phyloP scores from a whole-genome alignment of 2,329 filamentous ascomycete genomes.

The Colletotrichum simmondsii region DNA sequence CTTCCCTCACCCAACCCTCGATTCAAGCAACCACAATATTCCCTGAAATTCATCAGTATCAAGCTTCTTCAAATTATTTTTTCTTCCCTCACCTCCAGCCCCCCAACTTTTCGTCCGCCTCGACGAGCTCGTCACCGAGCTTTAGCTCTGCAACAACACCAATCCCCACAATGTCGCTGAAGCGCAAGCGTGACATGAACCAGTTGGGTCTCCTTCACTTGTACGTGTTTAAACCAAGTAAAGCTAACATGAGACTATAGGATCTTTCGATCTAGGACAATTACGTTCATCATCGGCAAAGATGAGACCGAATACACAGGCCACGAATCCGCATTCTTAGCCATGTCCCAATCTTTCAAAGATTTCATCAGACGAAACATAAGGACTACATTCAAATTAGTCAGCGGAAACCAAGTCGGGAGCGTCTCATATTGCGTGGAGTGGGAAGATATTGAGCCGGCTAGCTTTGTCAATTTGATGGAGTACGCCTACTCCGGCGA shows the following conservation, averaged over 20 bases:
- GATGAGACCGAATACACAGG: not conserved
- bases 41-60: too few relatives aligned
- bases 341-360: not conserved
- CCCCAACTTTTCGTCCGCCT: too few relatives aligned
- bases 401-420: too few relatives aligned
- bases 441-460: not conserved
- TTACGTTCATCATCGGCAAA: not conserved
- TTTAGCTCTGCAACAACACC: not conserved
- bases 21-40: too few relatives aligned
- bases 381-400: too few relatives aligned
- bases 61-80: not conserved
- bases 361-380: not conserved
- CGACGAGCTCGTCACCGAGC: too few relatives aligned
- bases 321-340: not conserved
- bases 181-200: not conserved
- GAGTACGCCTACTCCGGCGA: not conserved
- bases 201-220: not conserved
- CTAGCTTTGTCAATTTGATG: not conserved
- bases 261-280: not conserved
- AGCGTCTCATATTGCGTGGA: not conserved
- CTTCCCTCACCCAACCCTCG: too few relatives aligned
- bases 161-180: not conserved
- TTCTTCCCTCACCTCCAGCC: not conserved
- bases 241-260: not conserved
- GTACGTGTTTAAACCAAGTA: not conserved